Evolutionary conservation across 371 early-diverging fungal species (phyloP).

Genomic region (Batrachochytrium dendrobatidis): DNA sequence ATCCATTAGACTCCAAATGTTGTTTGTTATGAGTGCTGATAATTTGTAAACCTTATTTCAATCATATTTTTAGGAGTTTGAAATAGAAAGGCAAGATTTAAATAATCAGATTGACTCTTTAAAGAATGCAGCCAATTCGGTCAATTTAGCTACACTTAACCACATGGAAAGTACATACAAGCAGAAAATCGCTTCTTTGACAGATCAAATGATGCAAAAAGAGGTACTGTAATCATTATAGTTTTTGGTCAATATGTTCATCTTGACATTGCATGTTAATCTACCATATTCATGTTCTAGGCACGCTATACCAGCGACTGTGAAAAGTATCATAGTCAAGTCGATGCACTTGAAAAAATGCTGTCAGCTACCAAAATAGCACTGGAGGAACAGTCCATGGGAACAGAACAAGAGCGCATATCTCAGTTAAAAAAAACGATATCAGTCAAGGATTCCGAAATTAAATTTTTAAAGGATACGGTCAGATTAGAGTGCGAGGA

Average conservation of each 20-base stretch:
- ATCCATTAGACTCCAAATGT: neutral
- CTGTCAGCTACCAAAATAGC: constrained; percentile 6
- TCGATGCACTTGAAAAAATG: constrained; percentile 17
- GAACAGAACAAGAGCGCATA: neutral
- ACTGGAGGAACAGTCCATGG: neutral
- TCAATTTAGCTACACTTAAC: neutral
- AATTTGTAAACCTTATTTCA: neutral
- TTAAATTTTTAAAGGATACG: constrained; percentile 41
- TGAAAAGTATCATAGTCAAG: constrained; percentile 16
- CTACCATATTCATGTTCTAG: too few relatives aligned
- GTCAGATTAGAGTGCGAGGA: constrained; percentile 47
- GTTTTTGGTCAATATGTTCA: too few relatives aligned
- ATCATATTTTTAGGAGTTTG: constrained; percentile 12
- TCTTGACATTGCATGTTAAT: too few relatives aligned
- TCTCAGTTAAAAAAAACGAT: neutral
- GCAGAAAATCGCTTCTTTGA: too few relatives aligned
- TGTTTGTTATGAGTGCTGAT: too few relatives aligned
- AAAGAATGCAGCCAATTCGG: neutral
- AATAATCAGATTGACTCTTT: constrained; percentile 19
- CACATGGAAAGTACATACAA: neutral
- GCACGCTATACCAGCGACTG: constrained; percentile 13
- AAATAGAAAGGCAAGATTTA: constrained; percentile 6
- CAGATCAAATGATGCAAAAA: too few relatives aligned
- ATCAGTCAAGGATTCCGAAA: constrained; percentile 31
- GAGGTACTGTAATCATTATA: too few relatives aligned